Conservation (phyloP, 2,329 filamentous ascomycete genomes). For the Exophiala oligosperma region DNA sequence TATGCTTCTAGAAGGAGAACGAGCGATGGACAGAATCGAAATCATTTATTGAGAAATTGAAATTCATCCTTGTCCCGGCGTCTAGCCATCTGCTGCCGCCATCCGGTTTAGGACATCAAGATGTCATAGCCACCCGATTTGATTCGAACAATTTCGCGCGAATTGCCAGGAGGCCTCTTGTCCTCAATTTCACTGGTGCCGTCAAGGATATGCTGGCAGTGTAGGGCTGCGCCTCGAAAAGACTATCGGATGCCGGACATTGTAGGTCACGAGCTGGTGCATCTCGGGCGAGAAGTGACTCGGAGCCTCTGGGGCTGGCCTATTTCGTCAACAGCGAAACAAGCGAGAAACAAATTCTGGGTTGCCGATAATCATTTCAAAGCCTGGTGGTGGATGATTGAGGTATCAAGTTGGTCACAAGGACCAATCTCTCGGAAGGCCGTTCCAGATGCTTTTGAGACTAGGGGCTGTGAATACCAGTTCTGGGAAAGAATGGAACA, state of each 20-base stretch:
- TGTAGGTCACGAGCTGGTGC: background rate
- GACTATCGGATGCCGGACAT: background rate
- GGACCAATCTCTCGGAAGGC: too few relatives aligned
- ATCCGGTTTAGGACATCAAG: background rate
- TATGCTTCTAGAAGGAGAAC: constrained; percentile 14
- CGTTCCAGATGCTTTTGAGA: too few relatives aligned
- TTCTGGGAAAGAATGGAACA: background rate
- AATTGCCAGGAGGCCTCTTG: background rate
- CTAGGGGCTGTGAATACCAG: too few relatives aligned
- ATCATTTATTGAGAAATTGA: constrained; percentile 3
- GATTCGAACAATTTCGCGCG: background rate
- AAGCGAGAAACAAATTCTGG: constrained; percentile 4
- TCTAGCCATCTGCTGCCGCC: background rate
- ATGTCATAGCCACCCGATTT: background rate
- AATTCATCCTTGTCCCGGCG: background rate
- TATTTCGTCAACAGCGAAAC: background rate
- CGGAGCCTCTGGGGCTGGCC: background rate
- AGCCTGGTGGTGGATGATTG: background rate
- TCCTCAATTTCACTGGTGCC: background rate
- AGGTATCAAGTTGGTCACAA: too few relatives aligned
- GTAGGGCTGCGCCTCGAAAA: constrained; percentile 7
- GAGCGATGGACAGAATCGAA: background rate
- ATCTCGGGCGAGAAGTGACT: background rate
- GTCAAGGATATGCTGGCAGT: background rate
- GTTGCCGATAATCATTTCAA: background rate